Evolutionary conservation across 1,284 basidiomycete species (phyloP).

Genomic region (Takashimella tepidaria): DNA sequence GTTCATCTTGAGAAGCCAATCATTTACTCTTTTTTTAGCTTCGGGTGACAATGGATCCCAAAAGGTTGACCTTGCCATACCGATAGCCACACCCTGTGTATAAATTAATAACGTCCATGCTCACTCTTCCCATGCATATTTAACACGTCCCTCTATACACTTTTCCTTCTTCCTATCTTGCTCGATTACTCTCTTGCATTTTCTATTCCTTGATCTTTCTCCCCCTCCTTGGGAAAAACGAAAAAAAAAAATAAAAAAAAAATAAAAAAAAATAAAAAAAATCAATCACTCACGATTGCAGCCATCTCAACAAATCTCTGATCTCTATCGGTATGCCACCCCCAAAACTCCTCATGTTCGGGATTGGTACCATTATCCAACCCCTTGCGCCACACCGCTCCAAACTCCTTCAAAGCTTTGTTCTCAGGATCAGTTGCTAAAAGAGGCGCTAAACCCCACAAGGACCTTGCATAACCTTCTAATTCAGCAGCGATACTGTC

Average conservation of each 20-base stretch:
- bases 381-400: slow-evolving; percentile 16
- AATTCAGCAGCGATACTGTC: slow-evolving; percentile 21
- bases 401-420: slow-evolving; percentile 9
- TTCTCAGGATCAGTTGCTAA: slow-evolving; percentile 14
- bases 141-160: too few relatives aligned
- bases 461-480: slow-evolving; percentile 19
- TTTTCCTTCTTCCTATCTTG: too few relatives aligned
- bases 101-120: too few relatives aligned
- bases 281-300: slow-evolving; percentile 20
- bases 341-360: slow-evolving; percentile 27
- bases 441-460: slow-evolving; percentile 23
- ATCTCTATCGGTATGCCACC: slow-evolving; percentile 15
- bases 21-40: slow-evolving; percentile 17
- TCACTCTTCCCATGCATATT: too few relatives aligned
- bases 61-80: slow-evolving; percentile 22
- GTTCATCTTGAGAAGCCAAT: slow-evolving; percentile 22
- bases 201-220: too few relatives aligned
- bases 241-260: too few relatives aligned
- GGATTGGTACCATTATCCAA: slow-evolving; percentile 16
- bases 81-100: slow-evolving; percentile 22
- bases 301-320: slow-evolving; percentile 33
- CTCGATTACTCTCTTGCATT: too few relatives aligned
- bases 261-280: too few relatives aligned
- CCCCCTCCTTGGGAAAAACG: too few relatives aligned
- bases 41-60: slow-evolving; percentile 22